Conservation (phyloP, 371 early-diverging fungal species). For the Phascolomyces articulosus region DNA sequence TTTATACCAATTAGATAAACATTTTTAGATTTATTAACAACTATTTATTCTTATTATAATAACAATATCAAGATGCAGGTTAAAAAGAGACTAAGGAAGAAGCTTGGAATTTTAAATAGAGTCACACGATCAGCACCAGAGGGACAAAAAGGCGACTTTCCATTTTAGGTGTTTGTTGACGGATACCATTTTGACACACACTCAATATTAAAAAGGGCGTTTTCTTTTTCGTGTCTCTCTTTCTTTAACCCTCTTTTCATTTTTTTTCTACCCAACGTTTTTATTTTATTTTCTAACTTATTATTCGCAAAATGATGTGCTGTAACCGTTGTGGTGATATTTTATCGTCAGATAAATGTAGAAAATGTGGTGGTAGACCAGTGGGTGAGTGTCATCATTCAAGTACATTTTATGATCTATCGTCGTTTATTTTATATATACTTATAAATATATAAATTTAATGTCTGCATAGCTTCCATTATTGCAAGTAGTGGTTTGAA, state of each 20-base stretch:
- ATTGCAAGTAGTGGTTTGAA: slow-evolving; percentile 28
- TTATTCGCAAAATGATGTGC: slow-evolving; percentile 47
- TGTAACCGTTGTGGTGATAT: slow-evolving; percentile 68
- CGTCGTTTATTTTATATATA: not conserved
- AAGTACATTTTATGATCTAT: not conserved
- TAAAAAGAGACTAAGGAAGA: too few species aligned
- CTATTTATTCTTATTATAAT: too few species aligned
- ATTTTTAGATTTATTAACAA: too few species aligned
- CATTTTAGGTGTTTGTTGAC: slow-evolving; percentile 10
- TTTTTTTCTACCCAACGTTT: slow-evolving; percentile 12
- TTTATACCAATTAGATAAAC: too few species aligned
- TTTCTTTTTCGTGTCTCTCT: not conserved
- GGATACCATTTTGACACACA: slow-evolving; percentile 2
- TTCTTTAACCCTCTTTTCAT: not conserved
- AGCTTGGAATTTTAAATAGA: too few species aligned
- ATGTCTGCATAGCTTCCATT: slow-evolving; percentile 45
- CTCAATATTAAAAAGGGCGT: not conserved
- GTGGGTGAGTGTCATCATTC: slow-evolving; percentile 43
- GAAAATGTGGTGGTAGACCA: slow-evolving; percentile 61
- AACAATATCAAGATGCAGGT: too few species aligned
- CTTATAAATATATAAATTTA: not conserved
- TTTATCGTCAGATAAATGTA: slow-evolving; percentile 51
- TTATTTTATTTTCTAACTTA: not conserved
- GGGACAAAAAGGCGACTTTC: not conserved
- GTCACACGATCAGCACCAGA: not conserved